These are phyloP conservation scores for Phragmites australis DNA, from an alignment of 176 grass and related monocot genomes.

Conservation along the genomic window DNA sequence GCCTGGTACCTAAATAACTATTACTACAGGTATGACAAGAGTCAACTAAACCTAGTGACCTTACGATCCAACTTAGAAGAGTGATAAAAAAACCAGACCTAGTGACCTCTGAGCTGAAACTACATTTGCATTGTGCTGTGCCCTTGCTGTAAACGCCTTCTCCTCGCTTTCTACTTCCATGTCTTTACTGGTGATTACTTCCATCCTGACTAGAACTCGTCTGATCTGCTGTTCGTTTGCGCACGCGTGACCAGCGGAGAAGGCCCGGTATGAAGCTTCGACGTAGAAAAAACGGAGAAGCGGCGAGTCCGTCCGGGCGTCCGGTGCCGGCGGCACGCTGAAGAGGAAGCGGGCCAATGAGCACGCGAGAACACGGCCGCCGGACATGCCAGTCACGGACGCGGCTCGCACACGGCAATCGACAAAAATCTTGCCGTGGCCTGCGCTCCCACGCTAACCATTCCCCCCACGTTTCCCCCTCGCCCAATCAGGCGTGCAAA, in stretches of 20 bases:
- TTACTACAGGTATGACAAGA: no score
- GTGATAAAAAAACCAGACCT: neutral
- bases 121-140: neutral
- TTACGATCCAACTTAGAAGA: neutral
- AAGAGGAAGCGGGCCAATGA: neutral
- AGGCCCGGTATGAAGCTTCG: conserved; percentile 25
- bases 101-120: neutral
- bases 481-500: conserved; percentile 5
- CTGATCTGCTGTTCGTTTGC: neutral
- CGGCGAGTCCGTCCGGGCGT: neutral
- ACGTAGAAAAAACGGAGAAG: neutral
- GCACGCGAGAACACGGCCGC: conserved; percentile 8
- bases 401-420: conserved; percentile 40
- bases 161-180: neutral
- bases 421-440: neutral
- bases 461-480: conserved; percentile 47
- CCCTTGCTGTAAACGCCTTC: neutral
- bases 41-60: no score
- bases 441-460: neutral
- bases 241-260: neutral
- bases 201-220: neutral
- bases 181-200: neutral
- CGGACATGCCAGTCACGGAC: conserved; percentile 2
- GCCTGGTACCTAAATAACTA: no score
- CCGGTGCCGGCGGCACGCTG: neutral